Percentiles rank a stretch among this genome's conserved stretches.
These are phyloP conservation scores for Microglena sp. DNA, from an alignment of 139 green algal species.

Conservation along the genomic window DNA sequence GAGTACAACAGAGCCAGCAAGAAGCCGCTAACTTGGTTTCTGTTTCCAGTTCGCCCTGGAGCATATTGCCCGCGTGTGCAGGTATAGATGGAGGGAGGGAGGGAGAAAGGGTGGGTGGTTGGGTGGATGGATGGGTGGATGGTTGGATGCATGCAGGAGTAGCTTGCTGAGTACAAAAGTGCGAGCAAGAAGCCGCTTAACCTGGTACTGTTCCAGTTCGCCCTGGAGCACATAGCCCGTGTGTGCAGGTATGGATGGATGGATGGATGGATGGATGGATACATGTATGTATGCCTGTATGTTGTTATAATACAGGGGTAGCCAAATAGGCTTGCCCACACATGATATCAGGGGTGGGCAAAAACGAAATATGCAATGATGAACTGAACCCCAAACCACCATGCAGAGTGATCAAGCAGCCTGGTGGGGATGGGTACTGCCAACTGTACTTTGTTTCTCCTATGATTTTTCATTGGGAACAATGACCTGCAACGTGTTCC, in stretches of 20 bases:
- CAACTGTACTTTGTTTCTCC: constrained; percentile 44
- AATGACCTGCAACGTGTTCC: too few species aligned
- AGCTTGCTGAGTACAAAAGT: constrained; percentile 26
- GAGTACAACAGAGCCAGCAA: constrained; percentile 31
- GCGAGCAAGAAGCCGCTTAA: constrained; percentile 53
- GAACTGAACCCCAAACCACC: too few species aligned
- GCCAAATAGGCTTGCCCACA: too few species aligned
- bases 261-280: too few species aligned
- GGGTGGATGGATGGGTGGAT: too few species aligned
- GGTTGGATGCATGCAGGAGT: constrained; percentile 36
- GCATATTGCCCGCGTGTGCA: constrained; percentile 58
- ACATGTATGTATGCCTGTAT: too few species aligned
- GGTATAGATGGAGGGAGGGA: too few species aligned
- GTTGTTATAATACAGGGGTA: too few species aligned
- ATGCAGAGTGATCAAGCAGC: constrained; percentile 49
- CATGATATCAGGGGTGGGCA: too few species aligned
- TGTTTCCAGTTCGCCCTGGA: constrained; percentile 66
- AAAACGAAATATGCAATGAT: too few species aligned
- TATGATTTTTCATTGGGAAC: constrained; percentile 52
- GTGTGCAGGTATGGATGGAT: constrained; percentile 47
- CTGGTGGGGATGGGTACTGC: constrained; percentile 49
- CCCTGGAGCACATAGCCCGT: constrained; percentile 56
- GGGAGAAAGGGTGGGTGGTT: too few species aligned
- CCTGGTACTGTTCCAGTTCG: constrained; percentile 62
- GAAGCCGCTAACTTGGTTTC: constrained; percentile 50